Conservation (phyloP, 441 rosid genomes). For the Mallotus japonicus region DNA sequence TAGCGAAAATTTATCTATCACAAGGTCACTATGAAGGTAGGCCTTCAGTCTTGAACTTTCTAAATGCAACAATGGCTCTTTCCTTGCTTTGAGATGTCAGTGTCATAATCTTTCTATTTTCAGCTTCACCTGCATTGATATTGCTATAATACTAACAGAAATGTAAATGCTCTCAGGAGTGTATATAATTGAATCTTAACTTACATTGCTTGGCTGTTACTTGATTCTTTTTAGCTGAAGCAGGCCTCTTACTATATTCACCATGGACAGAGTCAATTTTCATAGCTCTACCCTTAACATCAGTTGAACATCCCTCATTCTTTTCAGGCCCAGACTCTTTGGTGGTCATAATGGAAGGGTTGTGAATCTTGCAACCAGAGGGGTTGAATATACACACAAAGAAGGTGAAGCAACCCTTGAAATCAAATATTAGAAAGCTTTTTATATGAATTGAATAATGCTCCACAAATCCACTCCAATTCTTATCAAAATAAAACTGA, state of each 20-base stretch:
- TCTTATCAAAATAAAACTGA: slow-evolving; percentile 64
- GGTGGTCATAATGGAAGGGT: background rate
- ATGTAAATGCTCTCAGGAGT: too few relatives aligned
- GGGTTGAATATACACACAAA: background rate
- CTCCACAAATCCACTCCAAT: slow-evolving; percentile 73
- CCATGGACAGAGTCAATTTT: too few relatives aligned
- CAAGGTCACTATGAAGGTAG: background rate
- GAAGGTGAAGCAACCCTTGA: background rate
- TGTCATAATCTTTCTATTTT: too few relatives aligned
- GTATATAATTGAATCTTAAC: background rate
- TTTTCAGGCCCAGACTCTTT: too few relatives aligned
- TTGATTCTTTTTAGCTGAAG: too few relatives aligned
- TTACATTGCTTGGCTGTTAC: too few relatives aligned
- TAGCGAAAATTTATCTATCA: background rate
- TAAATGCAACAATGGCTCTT: background rate
- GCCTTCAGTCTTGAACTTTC: background rate
- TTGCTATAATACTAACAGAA: too few relatives aligned
- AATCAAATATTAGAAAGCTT: slow-evolving; percentile 30
- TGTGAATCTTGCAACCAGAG: background rate
- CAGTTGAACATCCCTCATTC: too few relatives aligned
- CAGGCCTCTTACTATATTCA: too few relatives aligned
- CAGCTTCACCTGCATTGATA: background rate
- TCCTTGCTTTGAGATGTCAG: background rate
- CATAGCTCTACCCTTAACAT: too few relatives aligned
- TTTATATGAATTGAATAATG: slow-evolving; percentile 64